Evolutionary conservation across 2,329 filamentous ascomycete genomes (phyloP), one percentile per base, ranked within the genome.

Genomic region (Ophiosphaerella korrae): DNA sequence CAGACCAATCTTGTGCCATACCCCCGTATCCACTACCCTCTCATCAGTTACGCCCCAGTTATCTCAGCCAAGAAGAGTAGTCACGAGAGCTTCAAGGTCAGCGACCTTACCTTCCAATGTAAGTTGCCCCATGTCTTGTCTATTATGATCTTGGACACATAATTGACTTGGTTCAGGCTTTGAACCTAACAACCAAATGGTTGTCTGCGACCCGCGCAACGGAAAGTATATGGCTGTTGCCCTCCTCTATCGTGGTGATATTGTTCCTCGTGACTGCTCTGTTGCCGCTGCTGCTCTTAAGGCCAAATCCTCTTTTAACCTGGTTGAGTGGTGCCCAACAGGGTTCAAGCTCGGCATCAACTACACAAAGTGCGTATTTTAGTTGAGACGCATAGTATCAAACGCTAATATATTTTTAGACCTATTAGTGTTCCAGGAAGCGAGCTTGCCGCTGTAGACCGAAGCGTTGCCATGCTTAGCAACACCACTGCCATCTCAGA

Each of bases 371-470:
- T 72, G 50, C 45, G 70, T 64, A 11, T 14, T 1, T 11, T 37
- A 26, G 16, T n/a, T 2, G 2, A n/a, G 1, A 12, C 11, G 36
- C 41, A 40, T 7, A 2, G 7, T 6, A 13, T 2, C 26, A 3
- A 34, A 13, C 23, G 41, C 57, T 62, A 58, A 70, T 24, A 14
- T 33, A 21, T 83, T 79, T 69, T 95, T 82, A 90, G 92, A 75
- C 94, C 93, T 65, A 87, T 95, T 82, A 89, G 90, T 80, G 92
- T 97, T 51, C 94, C 92, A 69, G 95, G 96, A 78, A 93, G 93
- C 72, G 94, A 97, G 75, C 87, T 97, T 58, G 93, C 94, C 78
- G 92, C 96, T 82, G 93, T 97, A 77, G 90, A 94, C 85, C 93
- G 94, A 73, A 93, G 93, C 79, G 93, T 97, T 64, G 84, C 85